Evolutionary conservation across 1,139 yeast species (phyloP).

Genomic region (Pichia sorboxylosa): DNA sequence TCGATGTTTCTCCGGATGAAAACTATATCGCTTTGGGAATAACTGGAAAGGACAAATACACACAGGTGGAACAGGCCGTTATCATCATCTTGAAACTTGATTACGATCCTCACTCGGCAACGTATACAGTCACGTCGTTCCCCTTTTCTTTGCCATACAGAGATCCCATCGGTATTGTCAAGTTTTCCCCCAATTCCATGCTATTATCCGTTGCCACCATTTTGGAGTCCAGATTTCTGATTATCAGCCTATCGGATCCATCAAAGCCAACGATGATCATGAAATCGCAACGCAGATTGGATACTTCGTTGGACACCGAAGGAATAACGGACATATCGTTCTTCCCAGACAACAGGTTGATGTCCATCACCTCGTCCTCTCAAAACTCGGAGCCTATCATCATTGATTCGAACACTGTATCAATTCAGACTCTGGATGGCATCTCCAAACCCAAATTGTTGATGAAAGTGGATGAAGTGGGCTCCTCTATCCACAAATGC

Average conservation of each 20-base stretch:
- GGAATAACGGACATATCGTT: slow-evolving; percentile 81
- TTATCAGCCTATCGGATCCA: slow-evolving; percentile 55
- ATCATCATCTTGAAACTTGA: slow-evolving; percentile 34
- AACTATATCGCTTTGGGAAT: slow-evolving; percentile 68
- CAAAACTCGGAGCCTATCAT: slow-evolving; percentile 50
- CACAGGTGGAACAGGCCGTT: slow-evolving; percentile 70
- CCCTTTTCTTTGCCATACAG: slow-evolving; percentile 74
- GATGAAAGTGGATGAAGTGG: slow-evolving; percentile 65
- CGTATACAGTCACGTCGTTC: slow-evolving; percentile 16
- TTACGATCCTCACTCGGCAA: slow-evolving; percentile 2
- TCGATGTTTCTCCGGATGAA: slow-evolving; percentile 58
- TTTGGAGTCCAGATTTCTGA: slow-evolving; percentile 67
- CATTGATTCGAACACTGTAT: slow-evolving; percentile 41
- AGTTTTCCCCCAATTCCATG: slow-evolving; percentile 59
- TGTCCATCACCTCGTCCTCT: slow-evolving; percentile 52
- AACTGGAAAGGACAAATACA: slow-evolving; percentile 61
- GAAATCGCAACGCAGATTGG: slow-evolving; percentile 51
- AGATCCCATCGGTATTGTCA: slow-evolving; percentile 68
- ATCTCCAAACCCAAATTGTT: slow-evolving; percentile 47
- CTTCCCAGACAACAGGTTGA: slow-evolving; percentile 46
- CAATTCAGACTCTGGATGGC: slow-evolving; percentile 26
- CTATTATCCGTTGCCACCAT: slow-evolving; percentile 76
- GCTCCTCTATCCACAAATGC: slow-evolving; percentile 61
- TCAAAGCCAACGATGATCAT: slow-evolving; percentile 59
- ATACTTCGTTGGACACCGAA: slow-evolving; percentile 62